Percentiles rank a stretch among this genome's conserved stretches.
phyloP scores from a whole-genome alignment of 495 filamentous ascomycete species.

The Aspergillus sparsus region DNA sequence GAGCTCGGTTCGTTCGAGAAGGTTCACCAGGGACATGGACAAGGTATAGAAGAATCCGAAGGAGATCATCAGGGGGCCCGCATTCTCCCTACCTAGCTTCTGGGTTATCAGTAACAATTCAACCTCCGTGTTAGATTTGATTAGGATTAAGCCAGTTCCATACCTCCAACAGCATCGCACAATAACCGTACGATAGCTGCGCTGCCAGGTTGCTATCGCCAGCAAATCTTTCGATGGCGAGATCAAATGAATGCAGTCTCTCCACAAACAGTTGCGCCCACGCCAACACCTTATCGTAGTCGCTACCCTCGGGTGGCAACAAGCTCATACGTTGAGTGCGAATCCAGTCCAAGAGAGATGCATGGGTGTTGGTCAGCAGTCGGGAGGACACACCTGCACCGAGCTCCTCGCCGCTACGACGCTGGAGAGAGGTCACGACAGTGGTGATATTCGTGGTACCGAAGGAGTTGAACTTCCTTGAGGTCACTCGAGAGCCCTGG shows the following conservation, averaged over 20 bases:
- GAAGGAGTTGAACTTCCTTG: constrained; percentile 24
- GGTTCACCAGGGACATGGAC: constrained; percentile 36
- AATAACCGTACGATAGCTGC: constrained; percentile 42
- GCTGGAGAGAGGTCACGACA: constrained; percentile 25
- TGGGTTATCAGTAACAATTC: background rate
- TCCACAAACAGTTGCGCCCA: constrained; percentile 33
- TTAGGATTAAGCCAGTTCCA: background rate
- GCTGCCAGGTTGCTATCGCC: constrained; percentile 40
- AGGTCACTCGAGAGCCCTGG: constrained; percentile 21
- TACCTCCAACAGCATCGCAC: constrained; percentile 41
- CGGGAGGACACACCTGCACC: constrained; percentile 15
- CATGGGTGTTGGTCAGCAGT: constrained; percentile 28
- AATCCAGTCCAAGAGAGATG: constrained; percentile 31
- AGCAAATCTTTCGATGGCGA: constrained; percentile 36
- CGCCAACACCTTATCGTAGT: constrained; percentile 43
- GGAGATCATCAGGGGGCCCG: constrained; percentile 34
- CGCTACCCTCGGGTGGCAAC: constrained; percentile 42
- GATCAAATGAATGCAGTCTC: constrained; percentile 37
- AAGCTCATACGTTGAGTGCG: constrained; percentile 38
- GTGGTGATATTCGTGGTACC: constrained; percentile 26
- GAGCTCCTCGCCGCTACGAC: constrained; percentile 25
- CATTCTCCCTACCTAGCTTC: constrained; percentile 40
- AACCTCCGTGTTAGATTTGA: background rate
- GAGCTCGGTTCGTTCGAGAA: constrained; percentile 40
- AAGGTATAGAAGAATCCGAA: constrained; percentile 45